Conservation (phyloP, 768 basidiomycete genomes). For the Stropharia rugosoannulata region DNA sequence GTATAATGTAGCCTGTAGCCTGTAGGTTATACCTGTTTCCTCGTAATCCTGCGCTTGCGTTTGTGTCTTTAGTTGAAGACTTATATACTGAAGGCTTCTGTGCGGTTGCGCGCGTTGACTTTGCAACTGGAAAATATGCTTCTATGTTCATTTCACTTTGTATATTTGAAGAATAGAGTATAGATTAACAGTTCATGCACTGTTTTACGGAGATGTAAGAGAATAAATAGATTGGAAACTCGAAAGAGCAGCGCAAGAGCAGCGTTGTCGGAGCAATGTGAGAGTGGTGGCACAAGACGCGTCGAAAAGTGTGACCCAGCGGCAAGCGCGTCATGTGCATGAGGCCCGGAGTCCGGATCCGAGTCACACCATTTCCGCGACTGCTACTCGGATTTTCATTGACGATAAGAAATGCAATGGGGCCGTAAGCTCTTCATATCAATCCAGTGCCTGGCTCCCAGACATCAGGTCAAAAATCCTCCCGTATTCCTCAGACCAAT, state of each 20-base stretch:
- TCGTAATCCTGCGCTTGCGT: too few relatives aligned
- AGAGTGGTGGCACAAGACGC: too few relatives aligned
- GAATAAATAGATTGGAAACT: background rate
- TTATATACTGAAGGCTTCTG: too few relatives aligned
- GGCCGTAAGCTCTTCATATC: conserved; percentile 23
- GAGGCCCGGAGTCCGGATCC: background rate
- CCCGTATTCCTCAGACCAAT: conserved; percentile 34
- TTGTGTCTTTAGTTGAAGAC: too few relatives aligned
- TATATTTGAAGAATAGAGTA: too few relatives aligned
- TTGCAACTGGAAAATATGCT: conserved; percentile 18
- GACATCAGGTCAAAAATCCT: conserved; percentile 1
- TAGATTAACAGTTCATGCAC: too few relatives aligned
- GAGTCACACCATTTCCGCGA: conserved; percentile 1
- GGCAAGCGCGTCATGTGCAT: background rate
- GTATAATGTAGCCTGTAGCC: too few relatives aligned
- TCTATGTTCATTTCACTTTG: conserved; percentile 9
- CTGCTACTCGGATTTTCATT: conserved; percentile 12
- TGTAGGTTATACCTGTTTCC: too few relatives aligned
- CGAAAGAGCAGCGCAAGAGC: background rate
- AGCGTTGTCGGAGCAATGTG: too few relatives aligned
- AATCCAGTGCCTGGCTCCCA: conserved; percentile 22
- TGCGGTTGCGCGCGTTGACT: background rate
- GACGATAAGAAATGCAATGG: conserved; percentile 23
- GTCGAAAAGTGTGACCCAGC: background rate
- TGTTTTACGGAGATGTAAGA: background rate